Percentiles rank a stretch among this genome's conserved stretches.
Conservation (phyloP, 139 green algal genomes). For the Zygnema circumcarinatum region DNA sequence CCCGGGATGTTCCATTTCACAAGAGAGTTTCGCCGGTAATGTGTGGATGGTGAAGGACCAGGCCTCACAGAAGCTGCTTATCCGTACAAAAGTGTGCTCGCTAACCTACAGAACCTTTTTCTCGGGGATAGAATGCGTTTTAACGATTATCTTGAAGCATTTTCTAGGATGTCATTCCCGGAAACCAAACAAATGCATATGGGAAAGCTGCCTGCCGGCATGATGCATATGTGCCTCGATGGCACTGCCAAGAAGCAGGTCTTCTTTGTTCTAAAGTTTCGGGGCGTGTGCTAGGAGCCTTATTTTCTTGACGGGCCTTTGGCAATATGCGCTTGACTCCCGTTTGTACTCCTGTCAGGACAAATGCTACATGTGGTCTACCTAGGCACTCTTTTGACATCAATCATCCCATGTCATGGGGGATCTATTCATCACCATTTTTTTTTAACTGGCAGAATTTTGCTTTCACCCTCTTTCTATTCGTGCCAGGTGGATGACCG, state of each 20-base stretch:
- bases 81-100: background rate
- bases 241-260: background rate
- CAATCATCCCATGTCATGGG: background rate
- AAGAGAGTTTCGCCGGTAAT: constrained; percentile 10
- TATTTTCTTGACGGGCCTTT: no score
- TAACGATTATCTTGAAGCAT: background rate
- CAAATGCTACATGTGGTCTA: no score
- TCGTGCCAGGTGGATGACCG: background rate
- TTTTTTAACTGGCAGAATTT: background rate
- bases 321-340: no score
- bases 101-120: no score
- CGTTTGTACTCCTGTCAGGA: no score
- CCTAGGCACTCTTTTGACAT: no score
- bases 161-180: background rate
- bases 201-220: background rate
- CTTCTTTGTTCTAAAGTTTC: no score
- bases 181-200: background rate
- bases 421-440: background rate
- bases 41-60: constrained; percentile 18
- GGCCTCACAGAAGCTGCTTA: background rate
- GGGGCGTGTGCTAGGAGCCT: no score
- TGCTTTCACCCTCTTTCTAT: background rate
- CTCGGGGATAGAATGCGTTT: no score
- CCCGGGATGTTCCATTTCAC: constrained; percentile 16
- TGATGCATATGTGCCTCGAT: background rate